phyloP scores from a whole-genome alignment of 208 protist genomes.

The Porcisia deanei region DNA sequence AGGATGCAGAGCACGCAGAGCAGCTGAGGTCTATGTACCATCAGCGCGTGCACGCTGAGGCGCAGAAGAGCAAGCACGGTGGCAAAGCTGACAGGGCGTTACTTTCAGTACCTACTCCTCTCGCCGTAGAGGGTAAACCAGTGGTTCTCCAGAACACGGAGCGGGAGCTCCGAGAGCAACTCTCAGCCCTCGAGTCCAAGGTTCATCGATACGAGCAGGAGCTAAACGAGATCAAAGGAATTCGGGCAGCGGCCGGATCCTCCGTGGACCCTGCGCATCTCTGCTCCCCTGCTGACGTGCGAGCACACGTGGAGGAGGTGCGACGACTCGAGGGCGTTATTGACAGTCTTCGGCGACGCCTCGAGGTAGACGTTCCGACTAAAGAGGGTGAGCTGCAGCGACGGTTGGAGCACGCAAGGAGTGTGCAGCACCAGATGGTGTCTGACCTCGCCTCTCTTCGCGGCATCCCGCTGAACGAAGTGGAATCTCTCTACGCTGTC shows the following conservation, averaged over 20 bases:
- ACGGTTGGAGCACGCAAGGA: constrained; percentile 25
- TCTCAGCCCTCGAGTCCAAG: constrained; percentile 39
- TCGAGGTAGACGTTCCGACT: constrained; percentile 49
- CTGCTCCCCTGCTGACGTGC: constrained; percentile 25
- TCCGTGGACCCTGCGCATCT: constrained; percentile 17
- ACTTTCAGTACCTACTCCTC: background rate
- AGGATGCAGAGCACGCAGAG: constrained; percentile 36
- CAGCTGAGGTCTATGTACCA: constrained; percentile 32
- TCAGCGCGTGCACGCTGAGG: constrained; percentile 20
- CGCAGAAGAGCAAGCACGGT: constrained; percentile 22
- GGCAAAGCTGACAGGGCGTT: background rate
- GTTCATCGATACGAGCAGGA: constrained; percentile 39
- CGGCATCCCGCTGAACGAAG: constrained; percentile 20
- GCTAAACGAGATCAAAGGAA: constrained; percentile 31
- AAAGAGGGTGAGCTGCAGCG: constrained; percentile 46
- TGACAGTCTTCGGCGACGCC: constrained; percentile 60
- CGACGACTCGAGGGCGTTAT: constrained; percentile 58
- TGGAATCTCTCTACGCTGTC: constrained; percentile 32
- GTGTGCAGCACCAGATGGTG: constrained; percentile 40
- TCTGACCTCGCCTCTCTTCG: constrained; percentile 46
- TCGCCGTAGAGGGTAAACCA: background rate
- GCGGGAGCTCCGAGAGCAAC: constrained; percentile 33
- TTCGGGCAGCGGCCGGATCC: background rate
- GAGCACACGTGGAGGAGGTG: constrained; percentile 45
- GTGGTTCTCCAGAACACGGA: background rate